These are phyloP conservation scores for Oenanthe javanica DNA, from an alignment of 140 eudicot genomes.

Conservation along the genomic window DNA sequence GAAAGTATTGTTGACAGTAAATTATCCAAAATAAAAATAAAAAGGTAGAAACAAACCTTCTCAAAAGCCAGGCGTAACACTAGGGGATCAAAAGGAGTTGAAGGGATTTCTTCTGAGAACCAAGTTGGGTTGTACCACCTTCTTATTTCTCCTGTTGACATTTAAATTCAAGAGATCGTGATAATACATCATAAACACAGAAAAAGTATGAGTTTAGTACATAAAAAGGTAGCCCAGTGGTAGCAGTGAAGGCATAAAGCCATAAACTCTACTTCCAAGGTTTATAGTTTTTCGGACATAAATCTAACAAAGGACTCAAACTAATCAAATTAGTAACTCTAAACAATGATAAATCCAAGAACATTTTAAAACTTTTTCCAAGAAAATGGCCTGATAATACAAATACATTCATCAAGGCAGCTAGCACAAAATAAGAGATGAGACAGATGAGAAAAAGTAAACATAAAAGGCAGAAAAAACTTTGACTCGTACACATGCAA, in stretches of 20 bases:
- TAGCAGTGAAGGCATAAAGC: background rate
- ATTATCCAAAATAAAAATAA: background rate
- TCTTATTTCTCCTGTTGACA: constrained; percentile 62
- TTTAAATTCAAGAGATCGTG: background rate
- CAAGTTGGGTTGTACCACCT: constrained; percentile 97
- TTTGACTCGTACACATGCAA: background rate
- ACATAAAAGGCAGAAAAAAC: background rate
- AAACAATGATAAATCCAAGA: background rate
- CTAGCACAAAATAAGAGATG: background rate
- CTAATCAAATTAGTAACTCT: background rate
- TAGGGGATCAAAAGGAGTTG: constrained; percentile 72
- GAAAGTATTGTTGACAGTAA: background rate
- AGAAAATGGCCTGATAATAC: background rate
- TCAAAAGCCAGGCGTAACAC: constrained; percentile 77
- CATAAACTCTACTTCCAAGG: background rate
- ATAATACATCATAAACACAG: background rate
- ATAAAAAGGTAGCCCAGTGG: background rate
- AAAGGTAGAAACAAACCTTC: constrained; percentile 44
- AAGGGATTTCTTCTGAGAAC: constrained; percentile 67
- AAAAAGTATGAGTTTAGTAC: background rate
- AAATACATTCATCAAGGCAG: background rate
- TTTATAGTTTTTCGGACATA: background rate
- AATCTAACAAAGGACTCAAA: background rate
- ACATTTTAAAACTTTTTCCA: background rate
- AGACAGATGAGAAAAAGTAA: background rate